Evolutionary conservation across 805 yeast genomes (phyloP), one percentile per base, ranked within the genome.

Genomic region (Kodamaea hsintzibuensis): DNA sequence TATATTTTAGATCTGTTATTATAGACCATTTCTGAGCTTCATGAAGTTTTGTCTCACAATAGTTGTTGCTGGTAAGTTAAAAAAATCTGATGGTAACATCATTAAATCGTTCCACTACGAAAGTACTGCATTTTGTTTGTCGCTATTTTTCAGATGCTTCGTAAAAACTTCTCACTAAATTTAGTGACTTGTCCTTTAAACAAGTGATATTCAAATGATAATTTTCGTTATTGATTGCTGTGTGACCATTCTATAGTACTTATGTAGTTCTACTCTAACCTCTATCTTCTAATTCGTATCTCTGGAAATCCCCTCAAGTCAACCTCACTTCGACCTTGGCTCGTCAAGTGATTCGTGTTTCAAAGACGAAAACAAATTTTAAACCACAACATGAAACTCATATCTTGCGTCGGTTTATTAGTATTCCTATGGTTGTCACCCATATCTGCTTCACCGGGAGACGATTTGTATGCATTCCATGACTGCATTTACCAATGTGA

Each of bases 401-500:
- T 30, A 8, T 39, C 19, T 17, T 17, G 42, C 10, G 14, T 17
- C 13, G 42, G 42, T 16, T 17, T 14, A 16, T 39, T 30, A 8
- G 12, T 40, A 40, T 40, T 40, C 44, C 25, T 17, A 40, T 40
- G 44, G 44, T 2, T 45, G 3, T n/a, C 18, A 25, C 27, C 48
- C 7, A 40, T 35, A 18, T 12, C 4, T 47, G 60, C 57, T 0
- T 86, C 91, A 0, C 82, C 80, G 0, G 91, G 91, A 3, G 89
- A 86, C 60, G 79, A 79, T 37, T 65, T 86, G 22, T 77, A 76
- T 9, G 85, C 81, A 45, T 86, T 84, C 62, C 69, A 73, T 27
- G 79, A 79, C 40, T 86, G 91, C 69, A 69, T 72, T 5, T 71
- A 69, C 46, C 82, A 82, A 44, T 86, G 91, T 49, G 63, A 61